A percentile compares a stretch with the other conserved stretches of the same genome.
These are phyloP conservation scores for Schwanniomyces polymorphus DNA, from an alignment of 805 yeast species.

Conservation along the genomic window DNA sequence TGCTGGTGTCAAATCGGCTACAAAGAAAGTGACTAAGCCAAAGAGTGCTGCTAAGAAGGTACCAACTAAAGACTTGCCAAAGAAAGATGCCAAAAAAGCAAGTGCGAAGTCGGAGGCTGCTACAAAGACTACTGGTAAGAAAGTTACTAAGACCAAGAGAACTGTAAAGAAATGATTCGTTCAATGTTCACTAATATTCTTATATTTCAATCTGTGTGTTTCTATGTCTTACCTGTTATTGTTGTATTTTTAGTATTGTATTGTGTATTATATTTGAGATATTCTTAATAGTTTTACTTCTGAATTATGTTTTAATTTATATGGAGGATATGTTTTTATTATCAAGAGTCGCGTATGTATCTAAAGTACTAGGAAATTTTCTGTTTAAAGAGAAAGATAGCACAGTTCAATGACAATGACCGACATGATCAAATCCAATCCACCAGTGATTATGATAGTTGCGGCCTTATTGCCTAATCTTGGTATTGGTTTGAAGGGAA, in stretches of 20 bases:
- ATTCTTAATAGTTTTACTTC: background rate
- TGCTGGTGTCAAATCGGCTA: constrained; percentile 25
- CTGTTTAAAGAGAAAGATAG: background rate
- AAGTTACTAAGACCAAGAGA: constrained; percentile 1
- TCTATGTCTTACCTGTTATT: background rate
- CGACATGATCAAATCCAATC: constrained; percentile 7
- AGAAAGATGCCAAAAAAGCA: constrained; percentile 8
- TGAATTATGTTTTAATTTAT: constrained; percentile 1
- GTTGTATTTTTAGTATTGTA: constrained; percentile 2
- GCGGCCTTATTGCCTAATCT: constrained; percentile 80
- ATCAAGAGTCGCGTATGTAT: background rate
- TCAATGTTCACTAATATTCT: background rate
- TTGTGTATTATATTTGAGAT: background rate
- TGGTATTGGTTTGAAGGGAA: constrained; percentile 84
- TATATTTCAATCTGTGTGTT: background rate
- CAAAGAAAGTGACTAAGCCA: constrained; percentile 9
- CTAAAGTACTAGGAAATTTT: background rate
- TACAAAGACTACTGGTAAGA: constrained; percentile 4
- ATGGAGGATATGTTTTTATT: constrained; percentile 1
- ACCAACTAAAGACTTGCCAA: constrained; percentile 10
- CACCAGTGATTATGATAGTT: constrained; percentile 56
- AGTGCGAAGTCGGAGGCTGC: background rate
- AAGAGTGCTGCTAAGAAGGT: constrained; percentile 12
- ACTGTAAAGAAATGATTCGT: constrained; percentile 1
- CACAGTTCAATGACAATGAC: background rate